These are phyloP conservation scores for Hypoxylon sp. DNA, from an alignment of 2,329 filamentous ascomycete genomes.

Conservation along the genomic window DNA sequence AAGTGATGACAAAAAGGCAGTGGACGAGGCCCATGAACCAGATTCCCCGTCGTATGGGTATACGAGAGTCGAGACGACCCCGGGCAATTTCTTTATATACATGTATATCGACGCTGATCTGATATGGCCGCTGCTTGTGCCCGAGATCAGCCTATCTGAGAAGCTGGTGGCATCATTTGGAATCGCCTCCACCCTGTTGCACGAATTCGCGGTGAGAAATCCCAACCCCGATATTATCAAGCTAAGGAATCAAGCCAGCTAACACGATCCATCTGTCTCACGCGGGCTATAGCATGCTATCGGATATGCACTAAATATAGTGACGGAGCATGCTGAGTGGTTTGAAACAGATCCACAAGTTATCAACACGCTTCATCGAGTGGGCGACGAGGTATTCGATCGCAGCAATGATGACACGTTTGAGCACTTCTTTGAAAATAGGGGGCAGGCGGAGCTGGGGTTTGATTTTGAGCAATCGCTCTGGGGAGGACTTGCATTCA, in stretches of 20 bases:
- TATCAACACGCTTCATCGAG: too few relatives aligned
- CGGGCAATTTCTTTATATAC: not conserved
- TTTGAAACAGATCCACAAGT: too few relatives aligned
- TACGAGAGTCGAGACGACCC: not conserved
- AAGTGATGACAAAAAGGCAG: not conserved
- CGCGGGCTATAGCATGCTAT: conserved; percentile 34
- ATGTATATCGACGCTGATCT: conserved; percentile 35
- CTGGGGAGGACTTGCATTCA: conserved; percentile 24
- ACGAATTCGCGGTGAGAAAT: conserved; percentile 42
- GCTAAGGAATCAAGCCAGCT: not conserved
- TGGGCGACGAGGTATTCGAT: conserved; percentile 19
- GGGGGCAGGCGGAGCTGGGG: conserved; percentile 19
- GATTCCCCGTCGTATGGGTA: conserved; percentile 20
- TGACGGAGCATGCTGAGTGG: not conserved
- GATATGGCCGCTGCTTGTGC: conserved; percentile 44
- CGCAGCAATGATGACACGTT: not conserved
- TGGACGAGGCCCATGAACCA: not conserved
- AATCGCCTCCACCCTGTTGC: conserved; percentile 39
- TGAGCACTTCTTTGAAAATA: conserved; percentile 29
- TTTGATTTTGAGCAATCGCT: conserved; percentile 31
- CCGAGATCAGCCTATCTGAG: conserved; percentile 39
- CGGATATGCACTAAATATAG: conserved; percentile 1
- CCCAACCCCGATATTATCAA: not conserved
- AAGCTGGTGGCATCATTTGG: conserved; percentile 38
- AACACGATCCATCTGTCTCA: not conserved